These are phyloP conservation scores for Graphilbum fragrans DNA, from an alignment of 2,329 filamentous ascomycete species.

Conservation along the genomic window DNA sequence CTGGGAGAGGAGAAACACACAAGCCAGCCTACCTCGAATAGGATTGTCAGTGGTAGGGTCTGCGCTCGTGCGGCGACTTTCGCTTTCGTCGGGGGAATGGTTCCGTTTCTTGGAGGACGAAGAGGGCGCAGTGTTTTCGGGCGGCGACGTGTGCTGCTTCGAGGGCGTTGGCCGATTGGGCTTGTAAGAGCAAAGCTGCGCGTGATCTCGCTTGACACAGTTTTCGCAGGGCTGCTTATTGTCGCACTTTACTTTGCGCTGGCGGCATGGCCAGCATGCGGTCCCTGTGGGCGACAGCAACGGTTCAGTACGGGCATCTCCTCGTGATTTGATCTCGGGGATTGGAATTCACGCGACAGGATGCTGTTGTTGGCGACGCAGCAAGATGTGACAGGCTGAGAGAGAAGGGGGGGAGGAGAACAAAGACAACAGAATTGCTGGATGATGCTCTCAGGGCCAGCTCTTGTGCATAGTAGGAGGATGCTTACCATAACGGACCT, in stretches of 20 bases:
- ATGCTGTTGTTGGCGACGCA: no score
- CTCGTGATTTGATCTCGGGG: not conserved
- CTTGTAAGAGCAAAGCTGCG: conserved; percentile 54
- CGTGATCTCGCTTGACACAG: conserved; percentile 53
- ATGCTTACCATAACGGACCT: conserved; percentile 57
- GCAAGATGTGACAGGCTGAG: not conserved
- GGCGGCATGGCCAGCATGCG: conserved; percentile 55
- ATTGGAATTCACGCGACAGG: no score
- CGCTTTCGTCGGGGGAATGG: conserved; percentile 28
- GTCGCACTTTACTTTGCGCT: conserved; percentile 58
- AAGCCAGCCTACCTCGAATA: conserved; percentile 6
- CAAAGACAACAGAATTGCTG: no score
- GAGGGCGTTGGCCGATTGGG: conserved; percentile 37
- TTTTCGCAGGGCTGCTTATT: conserved; percentile 59
- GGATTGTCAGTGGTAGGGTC: conserved; percentile 6
- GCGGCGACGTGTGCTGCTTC: conserved; percentile 20
- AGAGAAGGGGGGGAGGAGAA: not conserved
- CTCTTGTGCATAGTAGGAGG: conserved; percentile 7
- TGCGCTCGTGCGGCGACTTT: conserved; percentile 15
- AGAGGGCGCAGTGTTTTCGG: conserved; percentile 10
- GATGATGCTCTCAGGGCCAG: no score
- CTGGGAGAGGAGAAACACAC: not conserved
- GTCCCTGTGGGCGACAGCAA: conserved; percentile 30
- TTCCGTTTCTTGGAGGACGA: conserved; percentile 26
- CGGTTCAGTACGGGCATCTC: not conserved